Base-by-base conservation (phyloP, 805 yeast species). In the Pichia cabralensis region DNA sequence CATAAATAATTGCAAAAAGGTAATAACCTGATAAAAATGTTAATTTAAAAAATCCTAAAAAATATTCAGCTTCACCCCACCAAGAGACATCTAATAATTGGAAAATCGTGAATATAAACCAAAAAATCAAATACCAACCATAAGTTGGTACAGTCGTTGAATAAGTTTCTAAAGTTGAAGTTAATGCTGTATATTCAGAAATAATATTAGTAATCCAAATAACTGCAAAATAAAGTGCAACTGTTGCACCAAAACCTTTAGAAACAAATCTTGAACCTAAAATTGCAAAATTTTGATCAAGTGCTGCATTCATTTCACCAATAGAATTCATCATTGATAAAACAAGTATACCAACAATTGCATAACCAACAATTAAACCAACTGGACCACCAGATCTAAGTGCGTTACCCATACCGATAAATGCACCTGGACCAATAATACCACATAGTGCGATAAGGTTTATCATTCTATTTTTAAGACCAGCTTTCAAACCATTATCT, bases 391-490 rank as follows among this genome's bases (percentile, higher is more conserved):
- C 71, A 26, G 61, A 51, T 7, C 56, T 46, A 12, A 73, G 54
- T 22, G 75, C 73, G 12, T 58, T 47, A 5, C 75, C 74, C 34
- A 75, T 52, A 25, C 58, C 58, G 16, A 74, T 63, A 33, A 71
- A 56, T 18, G 65, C 65, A 40, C 79, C 80, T 1, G 79, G 79
- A 1, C 80, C 80, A 36, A 74, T 68, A 31, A 74, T 64, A 26
- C 79, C 78, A 18, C 76, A 42, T 2, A 45, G 22, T 10, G 48
- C 46, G 25, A 44, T 44, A 25, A 44, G 22, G 25, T 44, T 44
- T 18, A 44, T 40, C 45, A 40, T 40, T 38, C 48, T 41, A 22
- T 45, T 44, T 26, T 45, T 39, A 17, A 45, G 31, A 22, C 48
- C 48, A 5, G 47, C 47, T 27, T 45, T 36, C 13, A 41, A 34